Percentiles rank a stretch among this genome's conserved stretches.
These are phyloP conservation scores for Panicum miliaceum DNA, from an alignment of 176 grass and related monocot genomes.

Conservation along the genomic window DNA sequence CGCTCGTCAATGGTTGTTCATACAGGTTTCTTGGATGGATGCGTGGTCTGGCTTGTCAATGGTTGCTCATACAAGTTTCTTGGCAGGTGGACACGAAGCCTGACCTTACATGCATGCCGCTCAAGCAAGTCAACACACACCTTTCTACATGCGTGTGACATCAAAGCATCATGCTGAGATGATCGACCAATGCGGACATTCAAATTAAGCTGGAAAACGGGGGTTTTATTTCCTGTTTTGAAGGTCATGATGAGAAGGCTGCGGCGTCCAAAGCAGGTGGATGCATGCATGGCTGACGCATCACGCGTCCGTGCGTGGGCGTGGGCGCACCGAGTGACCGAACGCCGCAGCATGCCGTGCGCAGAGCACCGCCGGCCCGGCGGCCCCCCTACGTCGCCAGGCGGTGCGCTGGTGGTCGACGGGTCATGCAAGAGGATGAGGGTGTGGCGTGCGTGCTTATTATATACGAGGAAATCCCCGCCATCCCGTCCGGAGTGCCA, in stretches of 20 bases:
- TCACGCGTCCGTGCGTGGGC: too few species aligned
- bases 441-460: not conserved
- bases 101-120: constrained; percentile 40
- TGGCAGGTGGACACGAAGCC: constrained; percentile 38
- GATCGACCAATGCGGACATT: constrained; percentile 1
- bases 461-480: not conserved
- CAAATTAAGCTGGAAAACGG: not conserved
- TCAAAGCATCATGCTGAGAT: not conserved
- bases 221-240: not conserved
- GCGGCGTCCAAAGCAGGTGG: too few species aligned
- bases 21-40: constrained; percentile 9
- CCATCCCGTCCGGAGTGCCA: not conserved
- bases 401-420: not conserved
- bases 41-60: constrained; percentile 24
- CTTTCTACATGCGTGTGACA: not conserved
- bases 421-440: not conserved
- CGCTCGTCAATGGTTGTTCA: constrained; percentile 31
- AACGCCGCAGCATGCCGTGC: not conserved
- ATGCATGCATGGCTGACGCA: too few species aligned
- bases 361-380: too few species aligned
- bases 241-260: not conserved
- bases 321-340: not conserved
- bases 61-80: constrained; percentile 31
- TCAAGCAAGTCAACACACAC: not conserved
- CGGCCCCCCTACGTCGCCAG: not conserved